phyloP scores from a whole-genome alignment of 1,284 basidiomycete species.

The Wolfiporia cocos region DNA sequence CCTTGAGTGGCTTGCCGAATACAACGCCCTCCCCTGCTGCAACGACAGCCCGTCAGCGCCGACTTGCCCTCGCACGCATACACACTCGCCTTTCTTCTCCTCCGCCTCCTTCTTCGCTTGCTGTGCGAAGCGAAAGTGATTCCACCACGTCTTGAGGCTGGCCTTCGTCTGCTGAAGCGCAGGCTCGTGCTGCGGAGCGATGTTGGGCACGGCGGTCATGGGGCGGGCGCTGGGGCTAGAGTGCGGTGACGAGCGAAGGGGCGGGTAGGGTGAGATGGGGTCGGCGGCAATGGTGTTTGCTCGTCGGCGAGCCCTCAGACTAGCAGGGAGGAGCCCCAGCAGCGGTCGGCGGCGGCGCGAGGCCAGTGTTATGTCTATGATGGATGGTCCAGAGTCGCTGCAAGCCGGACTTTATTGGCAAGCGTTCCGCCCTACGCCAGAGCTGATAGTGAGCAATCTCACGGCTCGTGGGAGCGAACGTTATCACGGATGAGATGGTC shows the following conservation, averaged over 20 bases:
- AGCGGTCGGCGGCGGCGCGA: slow-evolving; percentile 18
- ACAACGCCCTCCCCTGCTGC: slow-evolving; percentile 44
- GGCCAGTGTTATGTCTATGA: slow-evolving; percentile 5
- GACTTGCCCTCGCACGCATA: neutral
- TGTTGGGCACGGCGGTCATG: slow-evolving; percentile 3
- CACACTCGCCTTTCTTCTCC: slow-evolving; percentile 31
- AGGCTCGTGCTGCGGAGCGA: slow-evolving; percentile 8
- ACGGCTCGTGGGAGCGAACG: no score
- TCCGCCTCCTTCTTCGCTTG: slow-evolving; percentile 47
- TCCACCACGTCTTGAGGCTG: slow-evolving; percentile 81
- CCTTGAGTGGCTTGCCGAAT: slow-evolving; percentile 82
- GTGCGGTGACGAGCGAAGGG: neutral
- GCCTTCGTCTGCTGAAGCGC: slow-evolving; percentile 45
- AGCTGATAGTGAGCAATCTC: no score
- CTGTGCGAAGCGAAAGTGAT: slow-evolving; percentile 62
- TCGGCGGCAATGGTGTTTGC: slow-evolving; percentile 17
- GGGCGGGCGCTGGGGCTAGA: slow-evolving; percentile 1
- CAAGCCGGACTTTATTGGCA: no score
- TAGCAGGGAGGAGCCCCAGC: slow-evolving; percentile 18
- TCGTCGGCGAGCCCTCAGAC: slow-evolving; percentile 17
- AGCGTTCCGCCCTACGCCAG: no score
- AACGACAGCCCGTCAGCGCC: neutral
- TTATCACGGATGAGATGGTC: no score
- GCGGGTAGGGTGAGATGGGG: slow-evolving; percentile 7
- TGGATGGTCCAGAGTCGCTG: neutral